These are phyloP conservation scores for Boletus reticulatus DNA, from an alignment of 768 basidiomycete species.

Conservation along the genomic window DNA sequence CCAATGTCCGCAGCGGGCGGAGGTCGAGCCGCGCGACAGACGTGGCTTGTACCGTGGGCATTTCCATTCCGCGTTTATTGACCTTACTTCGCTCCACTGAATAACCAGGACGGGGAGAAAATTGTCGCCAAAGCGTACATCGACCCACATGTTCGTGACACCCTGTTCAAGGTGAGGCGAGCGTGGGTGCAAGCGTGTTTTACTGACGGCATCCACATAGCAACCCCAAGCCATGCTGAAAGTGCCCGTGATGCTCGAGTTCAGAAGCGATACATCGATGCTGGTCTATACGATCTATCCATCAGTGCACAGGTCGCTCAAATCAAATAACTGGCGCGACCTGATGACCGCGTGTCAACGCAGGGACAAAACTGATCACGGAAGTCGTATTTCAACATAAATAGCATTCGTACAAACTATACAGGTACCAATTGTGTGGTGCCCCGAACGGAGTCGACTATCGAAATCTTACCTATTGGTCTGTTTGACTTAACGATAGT, in stretches of 20 bases:
- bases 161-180: too few species aligned
- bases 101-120: too few species aligned
- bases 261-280: conserved; percentile 25
- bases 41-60: too few species aligned
- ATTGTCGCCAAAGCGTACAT: too few species aligned
- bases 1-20: conserved; percentile 35
- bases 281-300: conserved; percentile 20
- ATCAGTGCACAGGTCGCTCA: too few species aligned
- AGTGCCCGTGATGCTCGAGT: conserved; percentile 17
- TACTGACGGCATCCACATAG: conserved; percentile 7
- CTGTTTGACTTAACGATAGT: conserved; percentile 19
- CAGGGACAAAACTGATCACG: conserved; percentile 26
- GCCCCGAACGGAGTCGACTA: conserved; percentile 17
- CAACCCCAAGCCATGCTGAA: conserved; percentile 23
- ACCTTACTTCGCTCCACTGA: too few species aligned
- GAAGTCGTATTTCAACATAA: conserved; percentile 20
- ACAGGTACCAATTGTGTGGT: conserved; percentile 21
- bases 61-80: too few species aligned
- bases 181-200: neutral
- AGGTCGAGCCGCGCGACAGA: conserved; percentile 2
- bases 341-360: conserved; percentile 22
- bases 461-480: conserved; percentile 8
- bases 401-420: conserved; percentile 10
- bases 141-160: too few species aligned
- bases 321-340: conserved; percentile 15